Conservation (phyloP, 768 basidiomycete species). For the Obba rivulosa region DNA sequence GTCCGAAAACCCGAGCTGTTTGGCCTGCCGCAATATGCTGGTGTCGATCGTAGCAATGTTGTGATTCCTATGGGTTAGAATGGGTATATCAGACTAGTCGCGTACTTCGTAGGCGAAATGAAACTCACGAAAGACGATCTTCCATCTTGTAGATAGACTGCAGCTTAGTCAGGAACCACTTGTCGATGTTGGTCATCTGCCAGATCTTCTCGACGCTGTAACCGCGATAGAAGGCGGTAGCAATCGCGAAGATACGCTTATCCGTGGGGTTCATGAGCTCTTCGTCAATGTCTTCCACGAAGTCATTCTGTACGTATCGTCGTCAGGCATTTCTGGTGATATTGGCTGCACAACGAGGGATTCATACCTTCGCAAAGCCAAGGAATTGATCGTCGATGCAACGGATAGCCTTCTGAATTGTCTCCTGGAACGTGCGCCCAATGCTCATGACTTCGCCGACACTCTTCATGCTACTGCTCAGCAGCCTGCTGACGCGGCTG, state of each 20-base stretch:
- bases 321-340: neutral
- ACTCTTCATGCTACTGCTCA: constrained; percentile 98
- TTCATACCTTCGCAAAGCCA: constrained; percentile 91
- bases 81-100: neutral
- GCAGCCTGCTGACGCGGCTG: constrained; percentile 80
- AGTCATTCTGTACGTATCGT: constrained; percentile 58
- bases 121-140: constrained; percentile 61
- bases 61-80: constrained; percentile 42
- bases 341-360: no score
- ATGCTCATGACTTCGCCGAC: constrained; percentile 99
- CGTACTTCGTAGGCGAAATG: no score
- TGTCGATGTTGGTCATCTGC: constrained; percentile 98
- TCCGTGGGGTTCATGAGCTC: constrained; percentile 94
- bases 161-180: constrained; percentile 94
- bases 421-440: constrained; percentile 97
- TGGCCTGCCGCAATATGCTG: constrained; percentile 69
- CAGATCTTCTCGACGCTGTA: constrained; percentile 95
- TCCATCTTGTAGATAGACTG: constrained; percentile 83
- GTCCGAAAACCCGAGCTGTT: constrained; percentile 96
- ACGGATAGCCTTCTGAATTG: constrained; percentile 95
- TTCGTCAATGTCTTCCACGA: constrained; percentile 86
- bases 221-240: constrained; percentile 86
- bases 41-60: constrained; percentile 60
- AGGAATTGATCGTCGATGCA: constrained; percentile 93
- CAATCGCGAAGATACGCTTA: constrained; percentile 95